A percentile compares a stretch with the other conserved stretches of the same genome.
Evolutionary conservation across 495 filamentous ascomycete species (phyloP).

Genomic region (Penicillium atrosanguineum): DNA sequence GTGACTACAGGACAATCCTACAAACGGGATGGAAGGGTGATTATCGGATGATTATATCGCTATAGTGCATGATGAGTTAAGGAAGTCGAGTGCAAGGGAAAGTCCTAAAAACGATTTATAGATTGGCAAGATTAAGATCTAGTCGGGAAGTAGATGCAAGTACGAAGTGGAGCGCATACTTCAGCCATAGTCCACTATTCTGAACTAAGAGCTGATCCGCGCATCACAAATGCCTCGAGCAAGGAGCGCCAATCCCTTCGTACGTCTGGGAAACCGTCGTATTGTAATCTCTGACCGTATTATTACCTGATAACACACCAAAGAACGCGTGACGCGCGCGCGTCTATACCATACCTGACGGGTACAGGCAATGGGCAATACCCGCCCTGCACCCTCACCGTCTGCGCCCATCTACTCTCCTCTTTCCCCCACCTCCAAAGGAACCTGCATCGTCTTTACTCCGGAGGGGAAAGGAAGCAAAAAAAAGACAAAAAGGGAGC

Average conservation of each 20-base stretch:
- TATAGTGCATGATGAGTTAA: neutral
- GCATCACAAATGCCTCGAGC: slow-evolving; percentile 14
- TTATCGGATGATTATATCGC: too few relatives aligned
- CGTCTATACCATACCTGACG: slow-evolving; percentile 30
- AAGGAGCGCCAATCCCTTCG: slow-evolving; percentile 16
- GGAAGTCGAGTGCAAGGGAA: neutral
- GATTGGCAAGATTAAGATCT: neutral
- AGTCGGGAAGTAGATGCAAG: neutral
- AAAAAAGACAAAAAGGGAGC: slow-evolving; percentile 7
- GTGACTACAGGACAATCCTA: too few relatives aligned
- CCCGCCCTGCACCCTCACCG: slow-evolving; percentile 17
- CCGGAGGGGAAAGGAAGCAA: neutral
- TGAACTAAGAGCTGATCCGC: neutral
- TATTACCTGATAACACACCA: neutral
- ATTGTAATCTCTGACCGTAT: slow-evolving; percentile 17
- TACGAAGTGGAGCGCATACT: neutral
- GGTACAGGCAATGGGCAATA: slow-evolving; percentile 9
- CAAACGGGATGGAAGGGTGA: too few relatives aligned
- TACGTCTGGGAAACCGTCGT: slow-evolving; percentile 12
- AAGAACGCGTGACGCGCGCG: slow-evolving; percentile 33
- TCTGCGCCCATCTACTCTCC: slow-evolving; percentile 23
- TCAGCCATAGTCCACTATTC: neutral
- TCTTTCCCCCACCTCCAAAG: slow-evolving; percentile 18
- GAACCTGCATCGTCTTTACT: slow-evolving; percentile 9
- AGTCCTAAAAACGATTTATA: neutral